Evolutionary conservation across 2,329 filamentous ascomycete genomes (phyloP).

Genomic region (Falciphora oryzae): DNA sequence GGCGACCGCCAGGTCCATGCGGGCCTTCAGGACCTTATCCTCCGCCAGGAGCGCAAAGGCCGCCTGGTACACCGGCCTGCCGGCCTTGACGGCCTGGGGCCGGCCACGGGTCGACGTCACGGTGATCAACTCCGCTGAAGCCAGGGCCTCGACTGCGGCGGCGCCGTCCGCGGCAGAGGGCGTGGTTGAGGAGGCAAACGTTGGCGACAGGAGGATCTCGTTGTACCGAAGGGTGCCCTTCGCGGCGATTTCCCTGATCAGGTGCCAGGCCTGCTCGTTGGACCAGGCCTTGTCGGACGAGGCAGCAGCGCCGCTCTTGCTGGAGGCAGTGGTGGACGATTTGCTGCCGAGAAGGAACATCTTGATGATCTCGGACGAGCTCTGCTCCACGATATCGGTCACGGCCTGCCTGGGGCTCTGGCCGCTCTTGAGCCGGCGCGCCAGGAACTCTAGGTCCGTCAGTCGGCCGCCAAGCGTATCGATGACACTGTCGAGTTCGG

Average conservation of each 20-base stretch:
- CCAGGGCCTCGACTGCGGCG: slow-evolving; percentile 69
- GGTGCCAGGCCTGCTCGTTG: slow-evolving; percentile 80
- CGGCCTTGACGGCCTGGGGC: slow-evolving; percentile 70
- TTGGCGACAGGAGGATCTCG: slow-evolving; percentile 70
- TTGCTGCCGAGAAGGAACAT: slow-evolving; percentile 72
- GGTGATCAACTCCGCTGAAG: slow-evolving; percentile 79
- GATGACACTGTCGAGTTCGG: slow-evolving; percentile 76
- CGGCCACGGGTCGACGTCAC: slow-evolving; percentile 69
- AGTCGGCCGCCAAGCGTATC: slow-evolving; percentile 79
- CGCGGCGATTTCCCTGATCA: slow-evolving; percentile 74
- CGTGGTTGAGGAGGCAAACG: slow-evolving; percentile 58
- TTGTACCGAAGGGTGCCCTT: slow-evolving; percentile 72
- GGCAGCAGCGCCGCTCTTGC: slow-evolving; percentile 13
- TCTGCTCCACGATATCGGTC: slow-evolving; percentile 81
- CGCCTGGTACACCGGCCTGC: slow-evolving; percentile 79
- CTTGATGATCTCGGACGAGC: slow-evolving; percentile 84
- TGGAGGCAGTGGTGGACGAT: slow-evolving; percentile 26
- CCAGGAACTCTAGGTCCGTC: slow-evolving; percentile 92
- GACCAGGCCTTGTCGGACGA: slow-evolving; percentile 54
- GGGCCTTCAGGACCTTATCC: slow-evolving; percentile 67
- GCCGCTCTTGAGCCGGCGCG: slow-evolving; percentile 81
- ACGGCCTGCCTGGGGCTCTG: slow-evolving; percentile 78
- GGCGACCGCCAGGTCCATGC: slow-evolving; percentile 67
- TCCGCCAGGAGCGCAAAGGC: slow-evolving; percentile 69
- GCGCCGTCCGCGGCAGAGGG: slow-evolving; percentile 57